Evolutionary conservation across 2,329 filamentous ascomycete genomes (phyloP), one percentile per base, ranked within the genome.

Genomic region (Chaetomium sp.): DNA sequence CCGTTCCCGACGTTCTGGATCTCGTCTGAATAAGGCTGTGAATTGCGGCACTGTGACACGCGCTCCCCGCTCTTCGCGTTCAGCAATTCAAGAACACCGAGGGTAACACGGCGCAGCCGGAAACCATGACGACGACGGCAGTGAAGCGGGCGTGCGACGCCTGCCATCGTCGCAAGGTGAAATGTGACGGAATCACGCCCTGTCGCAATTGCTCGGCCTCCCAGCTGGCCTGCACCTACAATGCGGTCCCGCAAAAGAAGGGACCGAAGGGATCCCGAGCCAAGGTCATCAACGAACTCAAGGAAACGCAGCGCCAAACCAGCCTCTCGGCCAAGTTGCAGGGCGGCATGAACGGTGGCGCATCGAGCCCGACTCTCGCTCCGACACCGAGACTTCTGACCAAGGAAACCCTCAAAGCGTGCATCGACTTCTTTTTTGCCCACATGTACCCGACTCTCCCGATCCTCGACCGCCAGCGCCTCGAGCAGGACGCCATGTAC

Each of bases 231-330:
- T 92, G 89, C 80, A 91, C 88, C 33, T 92, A 91, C 81, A 88
- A 90, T 78, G 87, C 88, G 38, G 86, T 91, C 42, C 88, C 88
- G 1, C 89, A 90, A 78, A 91, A 91, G 79, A 91, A 91, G 75
- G 89, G 89, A 1, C 89, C 89, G 51, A 91, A 91, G 77, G 89
- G 89, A 69, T 90, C 87, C 35, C 81, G 88, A 66, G 90, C 90
- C 58, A 92, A 91, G 76, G 88, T 92, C 65, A 90, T 92, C 75
- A 90, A 87, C 72, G 88, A 91, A 73, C 75, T 92, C 66, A 84
- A 89, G 69, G 87, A 89, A 72, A 89, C 82, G 0, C 88, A 91
- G 72, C 84, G 87, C 70, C 85, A 88, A 73, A 87, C 85, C 21
- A 88, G 85, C 65, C 82, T 89, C 25, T 84, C 85, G 0, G 83